Base-by-base conservation (phyloP, 2,329 filamentous ascomycete species). In the Epichloe festucae region DNA sequence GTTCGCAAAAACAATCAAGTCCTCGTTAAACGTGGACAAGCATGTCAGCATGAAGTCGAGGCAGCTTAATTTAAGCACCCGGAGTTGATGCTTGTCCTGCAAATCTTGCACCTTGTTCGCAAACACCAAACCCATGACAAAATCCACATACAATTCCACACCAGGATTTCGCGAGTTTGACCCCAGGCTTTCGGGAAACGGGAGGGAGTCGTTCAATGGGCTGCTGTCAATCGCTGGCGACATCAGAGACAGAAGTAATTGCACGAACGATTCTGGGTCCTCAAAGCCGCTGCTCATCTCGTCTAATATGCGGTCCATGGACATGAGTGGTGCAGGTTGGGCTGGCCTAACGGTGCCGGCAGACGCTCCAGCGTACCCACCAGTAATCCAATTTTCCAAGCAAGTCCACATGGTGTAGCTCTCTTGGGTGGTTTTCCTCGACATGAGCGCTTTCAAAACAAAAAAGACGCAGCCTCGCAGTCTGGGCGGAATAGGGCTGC, bases 141-240 rank as follows among this genome's bases (percentile, higher is more conserved):
- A 96, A 67, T 99, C 94, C 52, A 97, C 76, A 60, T 96, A 98
- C 2, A 87, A 82, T 54, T 95, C 90, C 54, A 98, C 89, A 2
- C 94, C 93, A 14, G 89, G 82, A 59, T 73, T 73, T 50, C 93
- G 82, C 59, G 84, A 86, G 11, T 81, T 77, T 15, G 82, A 81
- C 4, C 91, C 90, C 8, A 98, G 74, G 41, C 79, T 82, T 65
- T 96, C 90, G 0, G 91, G 88, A 62, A 96, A 98, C 0, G 91
- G 85, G 3, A 98, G 71, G 1, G 74, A 75, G 62, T 97, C 86
- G 56, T 85, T 84, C 8, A 90, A 71, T 0, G 77, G 75, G 40
- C 73, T 74, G 46, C 80, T 75, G 42, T 78, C 79, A 1, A 73
- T 68, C 12, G 82, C 75, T 0, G 90, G 88, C 5, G 77, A 73